phyloP scores from a whole-genome alignment of 495 filamentous ascomycete species.

The Penicillium tannophilum region DNA sequence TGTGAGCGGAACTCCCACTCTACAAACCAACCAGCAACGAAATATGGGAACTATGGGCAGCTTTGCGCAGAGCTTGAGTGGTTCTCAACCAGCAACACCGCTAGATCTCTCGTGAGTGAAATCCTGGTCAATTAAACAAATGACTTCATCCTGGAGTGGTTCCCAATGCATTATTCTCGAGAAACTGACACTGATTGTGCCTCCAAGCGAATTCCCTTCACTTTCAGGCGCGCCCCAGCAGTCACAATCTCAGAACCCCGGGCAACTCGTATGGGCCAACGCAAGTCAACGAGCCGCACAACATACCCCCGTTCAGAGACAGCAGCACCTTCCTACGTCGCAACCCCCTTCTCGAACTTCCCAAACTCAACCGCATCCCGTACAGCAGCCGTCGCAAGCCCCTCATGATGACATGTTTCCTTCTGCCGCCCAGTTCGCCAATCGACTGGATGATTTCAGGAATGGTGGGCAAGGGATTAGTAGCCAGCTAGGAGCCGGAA shows the following conservation, averaged over 20 bases:
- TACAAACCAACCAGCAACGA: constrained; percentile 62
- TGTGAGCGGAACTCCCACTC: constrained; percentile 65
- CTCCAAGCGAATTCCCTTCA: constrained; percentile 77
- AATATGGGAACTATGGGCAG: constrained; percentile 63
- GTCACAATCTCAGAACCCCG: constrained; percentile 57
- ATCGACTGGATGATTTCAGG: constrained; percentile 58
- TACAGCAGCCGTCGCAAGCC: constrained; percentile 61
- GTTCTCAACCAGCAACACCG: constrained; percentile 72
- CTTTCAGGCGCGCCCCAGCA: constrained; percentile 72
- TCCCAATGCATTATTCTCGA: background rate
- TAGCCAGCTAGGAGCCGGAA: constrained; percentile 52
- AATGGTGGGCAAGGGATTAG: constrained; percentile 63
- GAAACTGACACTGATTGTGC: constrained; percentile 21
- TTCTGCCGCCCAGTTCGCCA: constrained; percentile 54
- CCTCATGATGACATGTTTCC: constrained; percentile 59
- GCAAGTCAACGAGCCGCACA: constrained; percentile 57
- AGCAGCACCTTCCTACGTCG: constrained; percentile 57
- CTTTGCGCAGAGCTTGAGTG: constrained; percentile 81
- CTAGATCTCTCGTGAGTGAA: constrained; percentile 79
- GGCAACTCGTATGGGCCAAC: constrained; percentile 69
- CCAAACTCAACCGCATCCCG: constrained; percentile 53
- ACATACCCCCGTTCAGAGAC: constrained; percentile 67
- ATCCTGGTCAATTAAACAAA: background rate
- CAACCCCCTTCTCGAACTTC: constrained; percentile 50
- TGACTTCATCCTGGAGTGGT: background rate